Evolutionary conservation across 2,329 filamentous ascomycete species (phyloP).

Genomic region (Talaromyces funiculosus): DNA sequence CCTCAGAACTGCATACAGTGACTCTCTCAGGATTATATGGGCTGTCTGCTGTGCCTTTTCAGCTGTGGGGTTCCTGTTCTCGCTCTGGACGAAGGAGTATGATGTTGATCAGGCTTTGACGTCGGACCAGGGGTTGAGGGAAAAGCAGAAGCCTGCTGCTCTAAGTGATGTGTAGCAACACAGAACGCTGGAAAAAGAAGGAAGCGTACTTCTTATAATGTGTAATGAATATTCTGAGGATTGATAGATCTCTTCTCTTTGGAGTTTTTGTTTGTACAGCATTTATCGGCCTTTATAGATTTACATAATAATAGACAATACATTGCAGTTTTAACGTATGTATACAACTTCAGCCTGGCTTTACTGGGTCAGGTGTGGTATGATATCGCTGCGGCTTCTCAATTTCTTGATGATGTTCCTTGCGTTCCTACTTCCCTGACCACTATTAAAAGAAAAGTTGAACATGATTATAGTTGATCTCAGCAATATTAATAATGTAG

Average conservation of each 20-base stretch:
- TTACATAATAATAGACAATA: neutral
- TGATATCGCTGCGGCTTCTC: no score
- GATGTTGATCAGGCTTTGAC: constrained; percentile 38
- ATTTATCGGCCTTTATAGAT: neutral
- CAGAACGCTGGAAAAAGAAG: neutral
- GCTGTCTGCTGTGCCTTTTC: constrained; percentile 51
- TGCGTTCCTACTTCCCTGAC: no score
- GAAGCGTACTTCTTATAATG: neutral
- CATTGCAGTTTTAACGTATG: neutral
- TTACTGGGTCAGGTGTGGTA: no score
- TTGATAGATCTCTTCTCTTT: neutral
- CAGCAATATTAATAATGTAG: no score
- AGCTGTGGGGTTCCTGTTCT: constrained; percentile 47
- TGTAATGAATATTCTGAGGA: neutral
- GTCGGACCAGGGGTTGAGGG: constrained; percentile 21
- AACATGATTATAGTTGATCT: no score
- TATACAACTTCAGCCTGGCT: no score
- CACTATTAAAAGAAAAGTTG: no score
- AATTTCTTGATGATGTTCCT: neutral
- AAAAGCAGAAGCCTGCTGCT: constrained; percentile 8
- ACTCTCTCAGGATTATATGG: constrained; percentile 52
- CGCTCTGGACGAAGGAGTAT: constrained; percentile 49
- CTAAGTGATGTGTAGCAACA: neutral
- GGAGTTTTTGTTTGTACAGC: neutral
- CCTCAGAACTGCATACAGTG: constrained; percentile 50